Base-by-base conservation (phyloP, 495 filamentous ascomycete genomes). In the Penicillium cinerascens region DNA sequence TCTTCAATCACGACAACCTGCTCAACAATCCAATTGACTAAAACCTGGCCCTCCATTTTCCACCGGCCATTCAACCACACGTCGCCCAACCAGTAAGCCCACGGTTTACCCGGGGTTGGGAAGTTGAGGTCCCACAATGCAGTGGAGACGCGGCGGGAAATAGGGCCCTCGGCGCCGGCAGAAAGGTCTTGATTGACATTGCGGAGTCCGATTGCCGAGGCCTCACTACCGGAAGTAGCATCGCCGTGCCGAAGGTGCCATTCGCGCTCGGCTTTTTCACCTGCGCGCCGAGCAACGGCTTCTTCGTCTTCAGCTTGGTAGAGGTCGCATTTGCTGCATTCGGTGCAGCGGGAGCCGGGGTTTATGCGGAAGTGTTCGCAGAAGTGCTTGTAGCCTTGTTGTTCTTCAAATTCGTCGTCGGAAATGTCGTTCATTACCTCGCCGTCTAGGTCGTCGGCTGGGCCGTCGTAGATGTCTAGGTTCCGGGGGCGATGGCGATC, bases 281-380 rank as follows among this genome's bases (percentile, higher is more conserved):
- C 88, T 2, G 93, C 93, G 51, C 82, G 76, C 29, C 80, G 75
- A 15, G 95, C 82, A 22, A 89, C 86, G 41, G 72, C 74, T 42
- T 95, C 91, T 59, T 91, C 91, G 63, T 96, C 85, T 74, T 96
- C 93, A 16, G 78, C 76, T 52, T 86, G 80, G 75, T 96, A 98
- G 37, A 98, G 77, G 66, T 96, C 92, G 68, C 93, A 98, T 67
- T 85, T 86, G 21, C 82, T 83, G 70, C 92, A 97, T 56, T 91
- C 82, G 1, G 63, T 75, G 60, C 93, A 98, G 25, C 74, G 70
- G 27, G 82, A 79, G 8, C 86, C 88, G 0, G 88, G 87, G 33
- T 71, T 76, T 25, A 73, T 62, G n/a, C 93, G 78, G 68, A 98
- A 97, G 69, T 98, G 93, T 58, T 96, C 83, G 64, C 93, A 98